Evolutionary conservation across 2,329 filamentous ascomycete species (phyloP).

Genomic region (Neofusicoccum sp.): DNA sequence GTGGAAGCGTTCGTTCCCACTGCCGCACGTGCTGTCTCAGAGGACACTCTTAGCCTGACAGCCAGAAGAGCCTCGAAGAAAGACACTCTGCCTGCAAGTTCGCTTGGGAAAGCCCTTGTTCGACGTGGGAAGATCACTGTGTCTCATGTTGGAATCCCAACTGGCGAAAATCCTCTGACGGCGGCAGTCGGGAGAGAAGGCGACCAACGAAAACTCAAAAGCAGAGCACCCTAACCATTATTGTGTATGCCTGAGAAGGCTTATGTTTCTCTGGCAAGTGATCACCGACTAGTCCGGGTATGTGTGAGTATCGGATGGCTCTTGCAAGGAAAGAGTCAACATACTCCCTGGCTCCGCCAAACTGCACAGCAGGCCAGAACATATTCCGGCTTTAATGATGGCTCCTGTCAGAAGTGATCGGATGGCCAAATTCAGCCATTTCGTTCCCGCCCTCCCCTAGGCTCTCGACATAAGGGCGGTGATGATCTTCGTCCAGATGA

Average conservation of each 20-base stretch:
- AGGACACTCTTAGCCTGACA: no score
- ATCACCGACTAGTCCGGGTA: neutral
- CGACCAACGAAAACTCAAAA: no score
- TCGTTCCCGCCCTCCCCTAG: neutral
- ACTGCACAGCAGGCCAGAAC: neutral
- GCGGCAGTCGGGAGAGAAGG: no score
- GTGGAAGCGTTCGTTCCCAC: no score
- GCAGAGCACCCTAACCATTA: no score
- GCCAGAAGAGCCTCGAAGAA: no score
- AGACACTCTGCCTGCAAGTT: no score
- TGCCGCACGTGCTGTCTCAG: neutral
- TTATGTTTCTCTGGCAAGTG: neutral
- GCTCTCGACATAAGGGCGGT: neutral
- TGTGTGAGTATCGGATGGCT: neutral
- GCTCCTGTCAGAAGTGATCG: neutral
- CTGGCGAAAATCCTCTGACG: no score
- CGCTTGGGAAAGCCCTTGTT: no score
- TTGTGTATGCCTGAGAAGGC: neutral
- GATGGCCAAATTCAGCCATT: neutral
- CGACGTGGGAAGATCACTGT: no score
- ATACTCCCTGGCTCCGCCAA: neutral
- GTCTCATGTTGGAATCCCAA: no score
- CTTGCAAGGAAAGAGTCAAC: neutral
- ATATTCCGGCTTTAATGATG: neutral
- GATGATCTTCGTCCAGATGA: conserved; percentile 9